These are phyloP conservation scores for Podospora sp. DNA, from an alignment of 495 filamentous ascomycete species.

Conservation along the genomic window DNA sequence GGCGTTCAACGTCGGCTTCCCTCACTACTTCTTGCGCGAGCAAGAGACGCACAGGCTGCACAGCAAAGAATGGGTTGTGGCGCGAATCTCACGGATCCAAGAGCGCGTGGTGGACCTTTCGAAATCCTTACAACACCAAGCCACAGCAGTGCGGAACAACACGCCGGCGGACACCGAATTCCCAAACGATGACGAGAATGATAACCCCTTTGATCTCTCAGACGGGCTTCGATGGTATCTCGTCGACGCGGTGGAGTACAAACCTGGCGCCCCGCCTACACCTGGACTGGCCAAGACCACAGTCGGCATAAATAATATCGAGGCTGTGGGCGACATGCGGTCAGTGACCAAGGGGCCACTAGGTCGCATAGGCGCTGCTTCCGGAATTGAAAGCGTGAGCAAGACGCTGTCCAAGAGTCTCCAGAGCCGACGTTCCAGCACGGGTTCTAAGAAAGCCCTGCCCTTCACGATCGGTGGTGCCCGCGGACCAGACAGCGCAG, in stretches of 20 bases:
- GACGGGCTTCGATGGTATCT: slow-evolving; percentile 97
- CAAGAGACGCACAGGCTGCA: slow-evolving; percentile 84
- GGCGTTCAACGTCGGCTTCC: slow-evolving; percentile 95
- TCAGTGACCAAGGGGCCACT: slow-evolving; percentile 50
- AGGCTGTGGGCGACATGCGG: slow-evolving; percentile 64
- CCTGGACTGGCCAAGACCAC: slow-evolving; percentile 87
- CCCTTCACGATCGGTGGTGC: slow-evolving; percentile 47
- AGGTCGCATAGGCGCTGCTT: slow-evolving; percentile 38
- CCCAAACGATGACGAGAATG: slow-evolving; percentile 69
- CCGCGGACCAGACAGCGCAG: slow-evolving; percentile 45
- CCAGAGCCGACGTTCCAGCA: slow-evolving; percentile 86
- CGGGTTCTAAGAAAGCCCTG: slow-evolving; percentile 70
- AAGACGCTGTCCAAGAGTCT: slow-evolving; percentile 83
- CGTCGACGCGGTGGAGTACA: slow-evolving; percentile 90
- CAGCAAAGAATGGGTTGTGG: slow-evolving; percentile 87
- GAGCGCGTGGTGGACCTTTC: slow-evolving; percentile 92
- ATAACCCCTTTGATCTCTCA: slow-evolving; percentile 96
- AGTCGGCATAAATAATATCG: slow-evolving; percentile 84
- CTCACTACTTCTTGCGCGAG: slow-evolving; percentile 95
- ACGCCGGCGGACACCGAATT: slow-evolving; percentile 42
- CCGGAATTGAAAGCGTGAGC: slow-evolving; percentile 67
- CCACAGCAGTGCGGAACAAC: slow-evolving; percentile 17
- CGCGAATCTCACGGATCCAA: slow-evolving; percentile 88
- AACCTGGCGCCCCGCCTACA: slow-evolving; percentile 88
- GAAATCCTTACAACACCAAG: slow-evolving; percentile 54